A percentile compares a stretch with the other conserved stretches of the same genome.
Conservation (phyloP, 2,329 filamentous ascomycete genomes). For the Furcasterigmium furcatum region DNA sequence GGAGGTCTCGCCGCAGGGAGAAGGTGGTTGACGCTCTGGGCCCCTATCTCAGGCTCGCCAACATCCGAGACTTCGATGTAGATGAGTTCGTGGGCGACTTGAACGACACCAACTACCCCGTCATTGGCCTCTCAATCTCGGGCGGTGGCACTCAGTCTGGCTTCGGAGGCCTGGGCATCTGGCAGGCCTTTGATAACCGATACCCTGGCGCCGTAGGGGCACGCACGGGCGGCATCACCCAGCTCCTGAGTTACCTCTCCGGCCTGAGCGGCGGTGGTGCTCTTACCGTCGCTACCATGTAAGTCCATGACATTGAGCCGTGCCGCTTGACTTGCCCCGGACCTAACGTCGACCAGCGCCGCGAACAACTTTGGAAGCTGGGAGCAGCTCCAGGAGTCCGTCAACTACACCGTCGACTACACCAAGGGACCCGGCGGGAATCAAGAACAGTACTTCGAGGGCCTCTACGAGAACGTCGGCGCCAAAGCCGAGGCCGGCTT, state of each 20-base stretch:
- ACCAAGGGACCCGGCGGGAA: background rate
- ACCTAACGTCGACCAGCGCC: constrained; percentile 31
- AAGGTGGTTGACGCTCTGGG: constrained; percentile 77
- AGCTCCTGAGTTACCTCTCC: constrained; percentile 76
- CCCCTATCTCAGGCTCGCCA: constrained; percentile 66
- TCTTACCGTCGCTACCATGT: constrained; percentile 74
- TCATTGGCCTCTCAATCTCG: constrained; percentile 68
- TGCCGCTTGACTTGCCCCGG: constrained; percentile 51
- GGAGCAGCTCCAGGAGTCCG: constrained; percentile 25
- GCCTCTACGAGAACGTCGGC: constrained; percentile 28
- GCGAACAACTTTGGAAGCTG: constrained; percentile 34
- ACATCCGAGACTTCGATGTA: constrained; percentile 74
- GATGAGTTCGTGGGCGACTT: constrained; percentile 64
- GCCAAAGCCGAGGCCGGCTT: constrained; percentile 38
- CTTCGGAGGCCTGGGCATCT: constrained; percentile 75
- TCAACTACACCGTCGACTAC: constrained; percentile 25
- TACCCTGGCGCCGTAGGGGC: constrained; percentile 56
- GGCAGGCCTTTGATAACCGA: constrained; percentile 78
- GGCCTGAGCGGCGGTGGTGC: constrained; percentile 82
- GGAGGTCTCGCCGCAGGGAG: constrained; percentile 68
- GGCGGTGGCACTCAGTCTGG: constrained; percentile 78
- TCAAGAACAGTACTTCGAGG: constrained; percentile 19
- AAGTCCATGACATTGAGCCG: constrained; percentile 76
- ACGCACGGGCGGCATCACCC: constrained; percentile 76
- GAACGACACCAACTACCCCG: constrained; percentile 55